Evolutionary conservation across 2,329 filamentous ascomycete genomes (phyloP).

Genomic region (Conoideocrella luteorostrata): DNA sequence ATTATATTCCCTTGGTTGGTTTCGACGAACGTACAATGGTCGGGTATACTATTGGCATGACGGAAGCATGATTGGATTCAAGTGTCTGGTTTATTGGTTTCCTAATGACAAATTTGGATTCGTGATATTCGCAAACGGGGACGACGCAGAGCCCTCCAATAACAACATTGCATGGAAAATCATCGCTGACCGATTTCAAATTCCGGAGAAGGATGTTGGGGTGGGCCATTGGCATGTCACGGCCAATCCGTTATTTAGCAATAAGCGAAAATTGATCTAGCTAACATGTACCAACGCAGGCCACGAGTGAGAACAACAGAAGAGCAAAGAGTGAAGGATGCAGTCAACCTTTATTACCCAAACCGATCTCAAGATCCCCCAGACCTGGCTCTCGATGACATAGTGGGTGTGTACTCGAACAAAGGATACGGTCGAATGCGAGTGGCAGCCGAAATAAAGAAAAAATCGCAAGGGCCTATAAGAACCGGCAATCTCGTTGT

Average conservation of each 20-base stretch:
- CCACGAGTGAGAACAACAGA: not conserved
- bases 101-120: conserved; percentile 26
- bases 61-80: conserved; percentile 22
- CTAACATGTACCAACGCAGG: conserved; percentile 6
- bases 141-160: conserved; percentile 25
- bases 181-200: conserved; percentile 22
- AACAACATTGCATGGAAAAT: conserved; percentile 21
- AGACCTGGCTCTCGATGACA: conserved; percentile 27
- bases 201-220: conserved; percentile 14
- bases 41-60: conserved; percentile 23
- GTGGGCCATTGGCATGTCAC: not conserved
- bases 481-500: conserved; percentile 2
- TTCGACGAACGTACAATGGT: conserved; percentile 17
- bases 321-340: conserved; percentile 20
- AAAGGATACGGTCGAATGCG: conserved; percentile 30
- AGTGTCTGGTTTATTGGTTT: conserved; percentile 24
- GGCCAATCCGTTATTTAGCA: too few relatives aligned
- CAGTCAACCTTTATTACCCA: conserved; percentile 31
- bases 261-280: not conserved
- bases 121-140: conserved; percentile 34
- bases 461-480: too few relatives aligned
- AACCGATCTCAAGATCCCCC: conserved; percentile 26
- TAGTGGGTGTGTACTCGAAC: conserved; percentile 37
- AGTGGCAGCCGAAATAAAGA: conserved; percentile 13
- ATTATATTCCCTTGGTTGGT: conserved; percentile 26